These are phyloP conservation scores for Lolium perenne DNA, from an alignment of 176 grass and related monocot species.

Conservation along the genomic window DNA sequence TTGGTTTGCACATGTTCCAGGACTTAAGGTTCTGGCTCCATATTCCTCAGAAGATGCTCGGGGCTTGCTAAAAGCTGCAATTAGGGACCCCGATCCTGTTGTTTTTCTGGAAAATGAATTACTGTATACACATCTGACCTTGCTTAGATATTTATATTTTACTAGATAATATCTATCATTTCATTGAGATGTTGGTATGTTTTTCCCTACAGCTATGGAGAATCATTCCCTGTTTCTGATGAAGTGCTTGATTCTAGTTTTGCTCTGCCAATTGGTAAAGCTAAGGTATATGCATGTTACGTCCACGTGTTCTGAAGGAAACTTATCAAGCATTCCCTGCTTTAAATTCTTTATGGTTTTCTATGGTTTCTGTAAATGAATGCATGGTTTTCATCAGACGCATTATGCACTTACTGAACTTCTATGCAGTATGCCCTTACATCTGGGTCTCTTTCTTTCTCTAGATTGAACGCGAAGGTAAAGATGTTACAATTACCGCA, in stretches of 20 bases:
- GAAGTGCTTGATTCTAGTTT: conserved; percentile 99
- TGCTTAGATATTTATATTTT: conserved; percentile 21
- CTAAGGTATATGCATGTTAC: conserved; percentile 72
- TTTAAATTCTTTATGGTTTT: conserved; percentile 6
- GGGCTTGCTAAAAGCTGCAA: conserved; percentile 95
- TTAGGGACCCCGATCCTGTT: conserved; percentile 95
- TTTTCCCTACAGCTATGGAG: conserved; percentile 75
- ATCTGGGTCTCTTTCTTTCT: conserved; percentile 40
- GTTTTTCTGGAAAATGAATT: conserved; percentile 97
- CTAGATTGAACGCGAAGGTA: conserved; percentile 93
- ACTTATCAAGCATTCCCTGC: not conserved
- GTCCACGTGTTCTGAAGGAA: not conserved
- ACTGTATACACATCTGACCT: conserved; percentile 64
- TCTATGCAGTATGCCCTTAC: conserved; percentile 32
- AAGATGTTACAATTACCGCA: conserved; percentile 84
- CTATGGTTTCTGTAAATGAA: conserved; percentile 8
- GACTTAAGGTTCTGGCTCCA: conserved; percentile 84
- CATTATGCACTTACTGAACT: conserved; percentile 13
- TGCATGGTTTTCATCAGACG: not conserved
- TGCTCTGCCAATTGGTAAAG: conserved; percentile 90
- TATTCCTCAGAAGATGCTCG: conserved; percentile 95
- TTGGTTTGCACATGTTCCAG: conserved; percentile 94
- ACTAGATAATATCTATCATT: conserved; percentile 5
- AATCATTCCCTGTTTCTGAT: conserved; percentile 89
- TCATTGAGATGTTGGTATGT: conserved; percentile 33